These are phyloP conservation scores for Saraca asoca DNA, from an alignment of 331 rosid species.

Conservation along the genomic window DNA sequence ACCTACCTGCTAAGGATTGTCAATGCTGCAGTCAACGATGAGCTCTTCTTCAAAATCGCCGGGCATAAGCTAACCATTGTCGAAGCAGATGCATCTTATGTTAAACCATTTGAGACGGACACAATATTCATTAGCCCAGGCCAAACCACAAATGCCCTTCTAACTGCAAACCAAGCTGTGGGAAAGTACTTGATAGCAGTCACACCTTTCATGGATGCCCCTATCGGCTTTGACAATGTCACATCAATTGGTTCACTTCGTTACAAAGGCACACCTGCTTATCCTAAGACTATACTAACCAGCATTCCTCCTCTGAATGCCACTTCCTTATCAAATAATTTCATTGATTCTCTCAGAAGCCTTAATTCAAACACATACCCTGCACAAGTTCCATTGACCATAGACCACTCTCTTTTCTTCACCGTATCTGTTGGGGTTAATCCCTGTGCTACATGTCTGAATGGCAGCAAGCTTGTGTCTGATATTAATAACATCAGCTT, in stretches of 20 bases:
- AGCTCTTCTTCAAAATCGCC: conserved; percentile 71
- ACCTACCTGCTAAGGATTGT: conserved; percentile 68
- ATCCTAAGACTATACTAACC: conserved; percentile 41
- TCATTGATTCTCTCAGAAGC: conserved; percentile 62
- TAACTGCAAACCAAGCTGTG: conserved; percentile 44
- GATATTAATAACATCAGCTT: conserved; percentile 56
- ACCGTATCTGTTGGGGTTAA: conserved; percentile 57
- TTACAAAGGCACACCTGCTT: conserved; percentile 51
- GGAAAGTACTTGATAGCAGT: conserved; percentile 65
- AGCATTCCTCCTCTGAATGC: conserved; percentile 64
- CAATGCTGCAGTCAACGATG: conserved; percentile 74
- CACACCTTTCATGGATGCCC: conserved; percentile 82
- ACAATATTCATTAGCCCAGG: conserved; percentile 67
- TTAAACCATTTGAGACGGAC: conserved; percentile 67
- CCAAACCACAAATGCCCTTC: conserved; percentile 66
- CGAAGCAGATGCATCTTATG: conserved; percentile 75
- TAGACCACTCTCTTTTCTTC: conserved; percentile 65
- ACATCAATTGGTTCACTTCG: conserved; percentile 56
- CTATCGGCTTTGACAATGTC: conserved; percentile 57
- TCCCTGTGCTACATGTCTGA: conserved; percentile 47
- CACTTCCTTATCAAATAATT: conserved; percentile 47
- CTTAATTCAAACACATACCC: conserved; percentile 64
- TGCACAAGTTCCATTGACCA: conserved; percentile 51
- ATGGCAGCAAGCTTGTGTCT: conserved; percentile 11
- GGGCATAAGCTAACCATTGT: conserved; percentile 56